Evolutionary conservation across 441 rosid species (phyloP).

Genomic region (Monsonia emarginata): DNA sequence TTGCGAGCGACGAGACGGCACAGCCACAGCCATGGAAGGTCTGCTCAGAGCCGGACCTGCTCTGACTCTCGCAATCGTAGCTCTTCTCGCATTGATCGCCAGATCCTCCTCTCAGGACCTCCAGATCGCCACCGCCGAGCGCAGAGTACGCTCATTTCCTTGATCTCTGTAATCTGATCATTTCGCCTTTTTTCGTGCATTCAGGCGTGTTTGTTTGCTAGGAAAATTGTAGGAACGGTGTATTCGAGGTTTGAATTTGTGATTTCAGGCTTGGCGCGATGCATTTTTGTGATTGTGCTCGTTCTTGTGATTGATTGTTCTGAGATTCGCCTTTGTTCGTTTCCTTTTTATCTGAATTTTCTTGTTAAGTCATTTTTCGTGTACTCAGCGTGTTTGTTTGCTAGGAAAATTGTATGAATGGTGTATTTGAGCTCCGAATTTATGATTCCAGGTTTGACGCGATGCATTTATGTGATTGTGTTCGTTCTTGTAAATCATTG

Average conservation of each 20-base stretch:
- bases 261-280: neutral
- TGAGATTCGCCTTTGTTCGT: neutral
- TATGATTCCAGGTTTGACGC: neutral
- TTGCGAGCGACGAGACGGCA: neutral
- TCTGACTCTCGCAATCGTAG: slow-evolving; percentile 26
- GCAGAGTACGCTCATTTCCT: slow-evolving; percentile 46
- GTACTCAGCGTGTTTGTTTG: neutral
- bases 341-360: neutral
- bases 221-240: neutral
- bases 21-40: slow-evolving; percentile 34
- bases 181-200: neutral
- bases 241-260: neutral
- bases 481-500: neutral
- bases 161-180: neutral
- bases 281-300: neutral
- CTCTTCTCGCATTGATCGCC: slow-evolving; percentile 28
- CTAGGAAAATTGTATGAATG: neutral
- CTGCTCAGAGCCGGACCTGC: slow-evolving; percentile 22
- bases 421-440: neutral
- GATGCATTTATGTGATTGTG: neutral
- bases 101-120: slow-evolving; percentile 43
- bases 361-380: neutral
- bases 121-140: slow-evolving; percentile 78
- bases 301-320: neutral
- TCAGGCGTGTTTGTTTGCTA: neutral